Percentiles rank a stretch among this genome's conserved stretches.
Evolutionary conservation across 78 protist genomes (phyloP).

Genomic region (Chrysochromulina parva): DNA sequence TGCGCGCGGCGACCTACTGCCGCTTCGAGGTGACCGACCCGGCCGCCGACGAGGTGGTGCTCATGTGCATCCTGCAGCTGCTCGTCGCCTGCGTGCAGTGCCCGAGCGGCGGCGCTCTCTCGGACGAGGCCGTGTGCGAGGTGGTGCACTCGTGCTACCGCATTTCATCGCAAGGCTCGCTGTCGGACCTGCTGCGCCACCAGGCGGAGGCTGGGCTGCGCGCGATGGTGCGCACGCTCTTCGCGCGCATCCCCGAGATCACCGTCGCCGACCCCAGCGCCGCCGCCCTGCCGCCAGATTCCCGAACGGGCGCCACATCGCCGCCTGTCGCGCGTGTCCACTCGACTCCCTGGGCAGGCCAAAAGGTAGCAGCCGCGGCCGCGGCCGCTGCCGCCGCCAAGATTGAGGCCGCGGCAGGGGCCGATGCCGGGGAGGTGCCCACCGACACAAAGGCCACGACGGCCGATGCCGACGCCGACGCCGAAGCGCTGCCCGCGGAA

Average conservation of each 20-base stretch:
- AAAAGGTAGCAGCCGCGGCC: no score
- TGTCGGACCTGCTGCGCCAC: neutral
- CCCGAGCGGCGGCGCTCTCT: neutral
- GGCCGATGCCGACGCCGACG: no score
- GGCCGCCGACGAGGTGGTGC: slow-evolving; percentile 86
- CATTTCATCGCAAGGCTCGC: neutral
- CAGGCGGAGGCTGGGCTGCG: neutral
- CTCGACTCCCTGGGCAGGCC: no score
- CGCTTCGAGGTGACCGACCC: slow-evolving; percentile 89
- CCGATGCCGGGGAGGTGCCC: no score
- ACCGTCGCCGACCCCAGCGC: neutral
- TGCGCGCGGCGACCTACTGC: slow-evolving; percentile 79
- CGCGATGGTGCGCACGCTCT: neutral
- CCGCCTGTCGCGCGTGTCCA: no score
- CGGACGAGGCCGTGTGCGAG: slow-evolving; percentile 45
- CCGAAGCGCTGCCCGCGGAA: no score
- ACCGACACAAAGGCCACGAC: no score
- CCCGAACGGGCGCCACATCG: no score
- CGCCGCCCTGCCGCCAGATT: no score
- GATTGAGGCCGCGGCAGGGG: no score
- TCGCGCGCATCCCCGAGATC: neutral
- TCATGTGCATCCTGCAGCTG: slow-evolving; percentile 79
- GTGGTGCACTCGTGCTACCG: slow-evolving; percentile 42
- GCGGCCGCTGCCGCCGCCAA: no score
- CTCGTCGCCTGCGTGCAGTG: slow-evolving; percentile 21